These are phyloP conservation scores for Pseudozyma hubeiensis DNA, from an alignment of 1,284 basidiomycete species.

Conservation along the genomic window DNA sequence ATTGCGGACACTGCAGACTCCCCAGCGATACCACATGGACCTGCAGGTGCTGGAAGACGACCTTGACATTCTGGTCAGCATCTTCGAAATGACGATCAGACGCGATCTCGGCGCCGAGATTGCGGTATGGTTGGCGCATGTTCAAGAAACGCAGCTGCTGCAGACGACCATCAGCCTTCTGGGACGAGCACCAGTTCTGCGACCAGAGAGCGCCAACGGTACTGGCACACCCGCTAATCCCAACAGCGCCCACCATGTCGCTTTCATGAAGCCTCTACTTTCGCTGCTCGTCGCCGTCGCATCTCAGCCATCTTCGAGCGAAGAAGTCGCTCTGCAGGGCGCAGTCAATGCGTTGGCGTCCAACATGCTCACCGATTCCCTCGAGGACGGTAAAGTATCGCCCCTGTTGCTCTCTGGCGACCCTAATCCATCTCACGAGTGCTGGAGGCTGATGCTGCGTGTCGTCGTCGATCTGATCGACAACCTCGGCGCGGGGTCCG, in stretches of 20 bases:
- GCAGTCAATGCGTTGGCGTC: slow-evolving; percentile 84
- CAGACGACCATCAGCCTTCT: slow-evolving; percentile 81
- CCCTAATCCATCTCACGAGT: slow-evolving; percentile 80
- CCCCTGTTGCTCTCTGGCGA: slow-evolving; percentile 77
- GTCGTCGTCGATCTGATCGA: slow-evolving; percentile 80
- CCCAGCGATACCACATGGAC: slow-evolving; percentile 73
- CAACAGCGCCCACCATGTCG: slow-evolving; percentile 37
- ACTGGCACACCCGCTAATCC: slow-evolving; percentile 19
- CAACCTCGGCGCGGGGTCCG: slow-evolving; percentile 70
- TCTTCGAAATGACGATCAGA: slow-evolving; percentile 82
- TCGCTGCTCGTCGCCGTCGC: slow-evolving; percentile 88
- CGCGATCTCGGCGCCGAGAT: slow-evolving; percentile 74
- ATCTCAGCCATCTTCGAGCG: slow-evolving; percentile 79
- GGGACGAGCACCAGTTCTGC: slow-evolving; percentile 71
- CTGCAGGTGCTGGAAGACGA: slow-evolving; percentile 76
- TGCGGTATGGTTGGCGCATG: slow-evolving; percentile 82
- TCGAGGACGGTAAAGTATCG: slow-evolving; percentile 81
- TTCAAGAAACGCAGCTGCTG: slow-evolving; percentile 85
- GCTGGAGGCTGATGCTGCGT: slow-evolving; percentile 86
- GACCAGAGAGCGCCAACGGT: slow-evolving; percentile 23
- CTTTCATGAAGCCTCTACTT: slow-evolving; percentile 73
- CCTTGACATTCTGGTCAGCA: slow-evolving; percentile 80
- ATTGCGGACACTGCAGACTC: slow-evolving; percentile 68
- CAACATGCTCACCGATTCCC: slow-evolving; percentile 80
- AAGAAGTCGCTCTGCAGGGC: slow-evolving; percentile 85